Evolutionary conservation across 306 rosid genomes (phyloP), one percentile per base, ranked within the genome.

Genomic region (Dryas octopetala): DNA sequence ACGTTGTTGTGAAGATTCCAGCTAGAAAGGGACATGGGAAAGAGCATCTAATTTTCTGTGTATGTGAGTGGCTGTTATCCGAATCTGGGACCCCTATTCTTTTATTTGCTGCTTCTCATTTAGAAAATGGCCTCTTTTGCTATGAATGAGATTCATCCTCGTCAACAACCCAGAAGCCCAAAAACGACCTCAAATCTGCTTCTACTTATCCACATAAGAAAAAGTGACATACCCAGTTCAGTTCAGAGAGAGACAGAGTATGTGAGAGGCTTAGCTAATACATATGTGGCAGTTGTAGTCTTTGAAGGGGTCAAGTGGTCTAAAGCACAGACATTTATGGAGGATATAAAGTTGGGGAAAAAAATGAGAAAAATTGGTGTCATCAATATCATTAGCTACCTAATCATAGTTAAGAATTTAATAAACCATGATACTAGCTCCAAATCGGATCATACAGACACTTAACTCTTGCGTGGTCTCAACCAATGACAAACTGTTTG

Each of bases 11-110:
- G 70, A 40, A 77, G 86, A 79, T 84, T 89, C 84, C 60, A 15
- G 61, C 77, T 65, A 79, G 88, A 86, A 81, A 84, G 55, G 17
- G 88, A 85, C 87, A 71, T 28, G n/a, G 59, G 46, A 80, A 57
- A 79, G 73, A 59, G 81, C 84, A 80, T 84, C 64, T 78, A 17
- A n/a, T 55, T 62, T 17, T 3, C 74, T 83, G 81, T 74, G 70
- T 78, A 50, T 47, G 83, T 5, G 78, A 70, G 76, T 73, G 75
- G 68, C 40, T 82, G 81, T 68, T 78, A 79, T 81, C 83, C 82
- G 81, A 83, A 79, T 59, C 75, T 62, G 87, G 84, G 91, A 82
- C 86, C 85, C 26, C 52, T 23, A 23, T 23, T 23, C 75, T 65
- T 49, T 70, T 76, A 83, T 76, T 87, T 78, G 2, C 79, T 65